Conservation (phyloP, 2,329 filamentous ascomycete genomes). For the Penicillium sp. region DNA sequence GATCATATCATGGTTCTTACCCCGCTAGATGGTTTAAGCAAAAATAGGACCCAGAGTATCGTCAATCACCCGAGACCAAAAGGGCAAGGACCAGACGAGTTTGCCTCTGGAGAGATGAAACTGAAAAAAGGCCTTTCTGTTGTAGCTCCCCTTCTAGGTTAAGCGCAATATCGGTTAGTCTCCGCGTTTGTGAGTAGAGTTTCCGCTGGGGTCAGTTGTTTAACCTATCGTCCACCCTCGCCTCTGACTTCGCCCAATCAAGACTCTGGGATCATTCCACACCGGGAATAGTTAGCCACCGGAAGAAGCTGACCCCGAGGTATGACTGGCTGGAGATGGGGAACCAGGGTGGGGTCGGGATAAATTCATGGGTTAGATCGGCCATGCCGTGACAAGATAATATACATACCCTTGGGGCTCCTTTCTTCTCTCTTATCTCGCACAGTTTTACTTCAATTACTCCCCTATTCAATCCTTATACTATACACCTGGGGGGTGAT, state of each 20-base stretch:
- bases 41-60: neutral
- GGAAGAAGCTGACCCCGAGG: neutral
- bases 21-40: neutral
- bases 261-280: conserved; percentile 8
- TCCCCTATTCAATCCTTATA: neutral
- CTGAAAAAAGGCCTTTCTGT: conserved; percentile 26
- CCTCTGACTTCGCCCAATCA: conserved; percentile 17
- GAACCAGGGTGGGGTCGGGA: neutral
- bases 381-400: neutral
- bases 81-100: conserved; percentile 4
- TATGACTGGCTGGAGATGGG: conserved; percentile 19
- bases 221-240: conserved; percentile 5
- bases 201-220: conserved; percentile 14
- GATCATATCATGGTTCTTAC: neutral
- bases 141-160: conserved; percentile 39
- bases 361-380: conserved; percentile 2
- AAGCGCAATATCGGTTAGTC: conserved; percentile 17
- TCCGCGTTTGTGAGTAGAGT: conserved; percentile 10
- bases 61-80: conserved; percentile 7
- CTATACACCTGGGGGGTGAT: neutral
- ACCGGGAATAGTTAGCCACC: conserved; percentile 9
- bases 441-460: neutral
- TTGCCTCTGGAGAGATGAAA: neutral
- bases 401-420: neutral
- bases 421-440: neutral